phyloP scores from a whole-genome alignment of 1,139 yeast species.

The Meyerozyma sp. region DNA sequence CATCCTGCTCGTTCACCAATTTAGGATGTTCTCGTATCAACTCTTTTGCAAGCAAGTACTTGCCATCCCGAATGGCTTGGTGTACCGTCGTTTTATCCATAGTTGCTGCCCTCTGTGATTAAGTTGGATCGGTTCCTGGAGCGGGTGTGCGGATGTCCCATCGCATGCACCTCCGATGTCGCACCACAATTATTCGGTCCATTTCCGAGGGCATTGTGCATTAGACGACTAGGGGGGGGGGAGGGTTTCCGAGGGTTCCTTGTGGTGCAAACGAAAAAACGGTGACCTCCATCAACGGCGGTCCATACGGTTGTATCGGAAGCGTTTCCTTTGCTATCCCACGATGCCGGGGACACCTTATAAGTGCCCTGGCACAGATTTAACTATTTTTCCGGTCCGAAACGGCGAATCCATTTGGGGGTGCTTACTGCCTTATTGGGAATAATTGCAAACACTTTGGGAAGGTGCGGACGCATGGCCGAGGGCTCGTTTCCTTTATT shows the following conservation, averaged over 20 bases:
- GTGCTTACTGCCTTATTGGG: neutral
- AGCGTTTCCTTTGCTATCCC: no score
- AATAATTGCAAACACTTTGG: neutral
- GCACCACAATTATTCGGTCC: neutral
- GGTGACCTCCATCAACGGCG: no score
- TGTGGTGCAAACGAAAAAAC: no score
- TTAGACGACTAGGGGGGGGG: neutral
- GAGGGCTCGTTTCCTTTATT: neutral
- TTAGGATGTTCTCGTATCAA: conserved; percentile 46
- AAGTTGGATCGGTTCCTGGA: neutral
- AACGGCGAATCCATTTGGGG: no score
- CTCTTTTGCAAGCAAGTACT: conserved; percentile 42
- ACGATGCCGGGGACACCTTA: no score
- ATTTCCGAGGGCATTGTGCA: neutral
- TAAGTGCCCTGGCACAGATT: no score
- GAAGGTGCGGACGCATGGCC: neutral
- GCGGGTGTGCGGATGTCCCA: neutral
- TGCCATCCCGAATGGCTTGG: conserved; percentile 56
- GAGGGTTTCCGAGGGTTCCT: neutral
- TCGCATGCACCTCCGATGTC: neutral
- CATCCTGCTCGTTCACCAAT: conserved; percentile 45
- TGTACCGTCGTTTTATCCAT: conserved; percentile 32
- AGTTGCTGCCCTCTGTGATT: neutral
- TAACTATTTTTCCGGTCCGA: no score
- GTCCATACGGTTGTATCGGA: no score